phyloP scores from a whole-genome alignment of 306 rosid species.

The Vicia faba region DNA sequence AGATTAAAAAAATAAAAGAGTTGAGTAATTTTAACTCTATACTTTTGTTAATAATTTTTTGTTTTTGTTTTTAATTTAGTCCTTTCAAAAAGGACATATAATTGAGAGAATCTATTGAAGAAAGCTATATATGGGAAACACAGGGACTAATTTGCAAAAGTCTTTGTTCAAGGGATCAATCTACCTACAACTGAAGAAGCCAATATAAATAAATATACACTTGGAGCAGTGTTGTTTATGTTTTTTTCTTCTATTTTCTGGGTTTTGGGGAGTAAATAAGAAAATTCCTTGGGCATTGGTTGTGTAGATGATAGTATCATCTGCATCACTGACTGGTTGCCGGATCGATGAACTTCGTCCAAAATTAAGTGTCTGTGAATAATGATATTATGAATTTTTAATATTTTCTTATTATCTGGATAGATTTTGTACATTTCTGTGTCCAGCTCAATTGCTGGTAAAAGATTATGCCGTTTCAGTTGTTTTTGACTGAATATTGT shows the following conservation, averaged over 20 bases:
- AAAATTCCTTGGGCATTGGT: constrained; percentile 27
- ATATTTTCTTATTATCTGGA: constrained; percentile 12
- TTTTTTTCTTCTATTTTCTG: not conserved
- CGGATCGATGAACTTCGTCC: constrained; percentile 37
- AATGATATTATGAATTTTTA: constrained; percentile 41
- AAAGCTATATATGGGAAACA: constrained; percentile 21
- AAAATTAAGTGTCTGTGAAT: constrained; percentile 34
- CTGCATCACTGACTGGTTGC: constrained; percentile 41
- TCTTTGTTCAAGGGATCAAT: constrained; percentile 10
- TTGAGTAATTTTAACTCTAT: constrained; percentile 18
- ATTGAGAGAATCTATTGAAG: constrained; percentile 36
- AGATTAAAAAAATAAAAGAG: constrained; percentile 18
- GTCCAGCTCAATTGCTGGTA: constrained; percentile 28
- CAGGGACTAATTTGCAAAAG: constrained; percentile 15
- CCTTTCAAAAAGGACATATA: constrained; percentile 6
- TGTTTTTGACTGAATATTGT: constrained; percentile 1
- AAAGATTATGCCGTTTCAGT: constrained; percentile 3
- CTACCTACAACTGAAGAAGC: constrained; percentile 7
- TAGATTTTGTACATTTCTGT: constrained; percentile 35
- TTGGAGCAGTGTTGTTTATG: not conserved
- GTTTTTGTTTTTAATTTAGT: not conserved
- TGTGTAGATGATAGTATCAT: constrained; percentile 41
- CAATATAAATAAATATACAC: not conserved
- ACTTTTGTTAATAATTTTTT: constrained; percentile 1
- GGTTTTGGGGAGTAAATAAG: constrained; percentile 24